Evolutionary conservation across 768 basidiomycete genomes (phyloP).

Genomic region (Dioszegia crocea): DNA sequence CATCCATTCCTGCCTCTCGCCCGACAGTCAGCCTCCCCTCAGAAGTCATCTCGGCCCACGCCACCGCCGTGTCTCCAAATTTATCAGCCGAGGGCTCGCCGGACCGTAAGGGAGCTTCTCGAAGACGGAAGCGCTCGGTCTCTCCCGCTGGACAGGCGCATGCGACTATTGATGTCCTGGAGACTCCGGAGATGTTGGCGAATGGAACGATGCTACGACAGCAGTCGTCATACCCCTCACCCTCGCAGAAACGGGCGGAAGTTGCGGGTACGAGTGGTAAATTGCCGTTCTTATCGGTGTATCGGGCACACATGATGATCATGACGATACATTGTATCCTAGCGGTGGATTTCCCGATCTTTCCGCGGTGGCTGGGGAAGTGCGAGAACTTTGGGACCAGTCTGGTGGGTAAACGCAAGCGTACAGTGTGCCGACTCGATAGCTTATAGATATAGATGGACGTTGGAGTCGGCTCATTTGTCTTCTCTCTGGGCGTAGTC

Average conservation of each 20-base stretch:
- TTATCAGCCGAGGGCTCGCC: slow-evolving; percentile 11
- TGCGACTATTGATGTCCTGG: slow-evolving; percentile 31
- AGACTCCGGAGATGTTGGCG: slow-evolving; percentile 24
- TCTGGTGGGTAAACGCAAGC: slow-evolving; percentile 56
- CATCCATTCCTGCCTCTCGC: neutral
- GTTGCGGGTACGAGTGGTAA: neutral
- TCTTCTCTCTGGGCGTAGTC: slow-evolving; percentile 89
- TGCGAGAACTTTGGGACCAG: slow-evolving; percentile 93
- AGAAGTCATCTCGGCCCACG: slow-evolving; percentile 3
- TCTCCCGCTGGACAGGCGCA: slow-evolving; percentile 24
- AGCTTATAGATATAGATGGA: slow-evolving; percentile 93
- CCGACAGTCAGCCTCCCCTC: slow-evolving; percentile 15
- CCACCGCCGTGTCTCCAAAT: slow-evolving; percentile 5
- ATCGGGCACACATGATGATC: slow-evolving; percentile 91
- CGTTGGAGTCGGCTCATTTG: slow-evolving; percentile 91
- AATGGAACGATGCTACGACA: neutral
- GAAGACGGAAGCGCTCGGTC: slow-evolving; percentile 20
- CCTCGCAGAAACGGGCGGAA: neutral
- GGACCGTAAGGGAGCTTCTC: neutral
- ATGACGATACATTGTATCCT: slow-evolving; percentile 86
- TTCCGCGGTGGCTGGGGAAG: slow-evolving; percentile 81
- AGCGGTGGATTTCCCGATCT: slow-evolving; percentile 91
- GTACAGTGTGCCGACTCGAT: neutral
- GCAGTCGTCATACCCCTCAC: slow-evolving; percentile 1
- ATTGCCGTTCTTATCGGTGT: slow-evolving; percentile 70